Conservation (phyloP, 345 rosid genomes). For the Sisymbrium altissimum region DNA sequence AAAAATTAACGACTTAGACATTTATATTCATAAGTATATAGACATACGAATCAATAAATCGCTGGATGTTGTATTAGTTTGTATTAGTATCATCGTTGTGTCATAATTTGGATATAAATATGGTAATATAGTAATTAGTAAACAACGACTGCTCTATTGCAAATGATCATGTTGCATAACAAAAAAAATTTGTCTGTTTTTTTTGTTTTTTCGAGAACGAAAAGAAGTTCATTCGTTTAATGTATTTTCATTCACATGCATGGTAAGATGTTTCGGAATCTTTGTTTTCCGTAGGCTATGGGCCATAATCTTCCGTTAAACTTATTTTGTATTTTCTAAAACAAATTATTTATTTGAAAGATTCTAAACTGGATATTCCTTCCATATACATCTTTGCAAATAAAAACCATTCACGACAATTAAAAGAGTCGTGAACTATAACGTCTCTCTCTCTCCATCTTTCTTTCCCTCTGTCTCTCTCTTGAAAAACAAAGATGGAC, state of each 20-base stretch:
- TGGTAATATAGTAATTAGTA: no score
- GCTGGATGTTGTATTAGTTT: background rate
- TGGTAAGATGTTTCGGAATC: background rate
- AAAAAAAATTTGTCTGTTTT: no score
- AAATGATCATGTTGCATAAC: no score
- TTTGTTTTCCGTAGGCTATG: background rate
- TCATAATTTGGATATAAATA: background rate
- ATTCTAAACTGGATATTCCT: conserved; percentile 8
- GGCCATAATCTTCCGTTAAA: background rate
- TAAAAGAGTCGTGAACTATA: background rate
- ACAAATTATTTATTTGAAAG: background rate
- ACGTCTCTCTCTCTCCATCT: background rate
- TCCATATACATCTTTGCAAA: conserved; percentile 3
- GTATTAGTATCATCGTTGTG: background rate
- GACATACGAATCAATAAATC: background rate
- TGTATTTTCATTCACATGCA: background rate
- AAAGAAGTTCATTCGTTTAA: background rate
- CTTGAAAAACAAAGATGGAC: conserved; percentile 40
- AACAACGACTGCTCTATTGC: no score
- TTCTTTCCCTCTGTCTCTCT: background rate
- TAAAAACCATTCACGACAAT: conserved; percentile 21
- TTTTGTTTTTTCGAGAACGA: no score
- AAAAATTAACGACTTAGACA: background rate
- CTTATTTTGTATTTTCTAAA: background rate
- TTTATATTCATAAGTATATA: background rate